Conservation (phyloP, 2,329 filamentous ascomycete genomes). For the Lachnellula hyalina region DNA sequence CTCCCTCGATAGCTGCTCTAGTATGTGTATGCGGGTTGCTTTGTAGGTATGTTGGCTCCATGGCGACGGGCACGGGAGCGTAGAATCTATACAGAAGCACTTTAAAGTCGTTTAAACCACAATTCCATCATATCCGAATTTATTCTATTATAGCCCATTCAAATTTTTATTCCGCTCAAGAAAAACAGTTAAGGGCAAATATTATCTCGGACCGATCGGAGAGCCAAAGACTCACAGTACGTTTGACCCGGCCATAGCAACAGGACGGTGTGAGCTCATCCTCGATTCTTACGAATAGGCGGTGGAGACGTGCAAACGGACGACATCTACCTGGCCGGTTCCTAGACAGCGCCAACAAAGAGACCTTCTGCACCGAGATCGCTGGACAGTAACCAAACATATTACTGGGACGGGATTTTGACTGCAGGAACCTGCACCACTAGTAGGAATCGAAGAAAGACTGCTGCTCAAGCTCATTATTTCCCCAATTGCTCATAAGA, state of each 20-base stretch:
- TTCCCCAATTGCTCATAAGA: constrained; percentile 19
- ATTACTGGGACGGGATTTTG: constrained; percentile 18
- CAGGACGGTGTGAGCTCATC: constrained; percentile 35
- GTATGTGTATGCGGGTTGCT: constrained; percentile 24
- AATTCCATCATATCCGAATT: constrained; percentile 18
- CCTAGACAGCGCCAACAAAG: constrained; percentile 47
- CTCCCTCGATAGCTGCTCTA: constrained; percentile 28
- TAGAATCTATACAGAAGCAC: constrained; percentile 27
- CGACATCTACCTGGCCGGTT: constrained; percentile 37
- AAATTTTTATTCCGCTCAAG: constrained; percentile 3
- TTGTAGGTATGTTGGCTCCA: constrained; percentile 21
- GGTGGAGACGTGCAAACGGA: constrained; percentile 46
- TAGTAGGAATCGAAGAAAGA: constrained; percentile 22
- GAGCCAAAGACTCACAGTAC: constrained; percentile 12
- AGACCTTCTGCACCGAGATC: constrained; percentile 37
- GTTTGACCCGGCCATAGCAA: constrained; percentile 8
- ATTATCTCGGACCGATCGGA: constrained; percentile 8
- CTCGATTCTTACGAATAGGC: constrained; percentile 39
- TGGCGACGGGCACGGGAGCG: constrained; percentile 27
- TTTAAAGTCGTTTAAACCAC: constrained; percentile 23
- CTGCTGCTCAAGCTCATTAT: constrained; percentile 22
- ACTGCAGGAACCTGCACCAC: constrained; percentile 23
- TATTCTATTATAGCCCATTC: constrained; percentile 10
- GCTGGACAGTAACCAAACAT: constrained; percentile 22
- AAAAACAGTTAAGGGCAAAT: constrained; percentile 14